Base-by-base conservation (phyloP, 2,329 filamentous ascomycete genomes). In the Fusarium piperis region DNA sequence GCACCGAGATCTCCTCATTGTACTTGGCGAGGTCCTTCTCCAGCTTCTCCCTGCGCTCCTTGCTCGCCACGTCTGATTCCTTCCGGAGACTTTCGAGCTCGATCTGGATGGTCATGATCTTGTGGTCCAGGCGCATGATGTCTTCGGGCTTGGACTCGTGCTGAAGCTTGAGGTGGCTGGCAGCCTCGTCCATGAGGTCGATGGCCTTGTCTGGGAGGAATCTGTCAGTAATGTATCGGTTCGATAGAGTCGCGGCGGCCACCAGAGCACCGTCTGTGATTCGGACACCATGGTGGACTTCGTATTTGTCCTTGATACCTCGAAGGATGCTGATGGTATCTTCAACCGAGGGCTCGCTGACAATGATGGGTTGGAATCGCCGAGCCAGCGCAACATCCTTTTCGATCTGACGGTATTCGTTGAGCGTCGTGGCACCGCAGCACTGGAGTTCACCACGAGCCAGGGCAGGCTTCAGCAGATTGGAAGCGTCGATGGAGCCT, bases 171-270 rank as follows among this genome's bases (percentile, higher is more conserved):
- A 98, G 85, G 23, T 94, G 94, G 67, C 93, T 97, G 1, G 95
- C 95, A 11, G 96, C 96, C 82, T 98, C 96, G 72, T 98, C 96
- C 80, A 99, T 96, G 16, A 98, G 83, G 79, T 98, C 96, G 70
- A 99, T 98, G 3, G 96, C 96, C 80, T 98, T 98, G 82, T 99
- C 96, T 0, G 96, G 96, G 1, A 98, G 85, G 81, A 97, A 98
- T 2, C 96, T 92, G 78, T 98, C 95, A 15, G 95, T 98, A 74
- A 99, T 96, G 80, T 98, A 99, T 58, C 96, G 92, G 78, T 98
- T 98, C 70, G 93, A 96, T 78, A 97, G 93, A 0, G 94, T 93
- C 3, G 95, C 95, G 3, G 96, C 95, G 2, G 96, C 94, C 15
- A 99, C 95, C 12, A 98, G 84, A 8, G 96, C 94, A 2, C 93